Evolutionary conservation across 148 eudicot genomes (phyloP), one percentile per base, ranked within the genome.

Genomic region (Vaccinium corymbosum): DNA sequence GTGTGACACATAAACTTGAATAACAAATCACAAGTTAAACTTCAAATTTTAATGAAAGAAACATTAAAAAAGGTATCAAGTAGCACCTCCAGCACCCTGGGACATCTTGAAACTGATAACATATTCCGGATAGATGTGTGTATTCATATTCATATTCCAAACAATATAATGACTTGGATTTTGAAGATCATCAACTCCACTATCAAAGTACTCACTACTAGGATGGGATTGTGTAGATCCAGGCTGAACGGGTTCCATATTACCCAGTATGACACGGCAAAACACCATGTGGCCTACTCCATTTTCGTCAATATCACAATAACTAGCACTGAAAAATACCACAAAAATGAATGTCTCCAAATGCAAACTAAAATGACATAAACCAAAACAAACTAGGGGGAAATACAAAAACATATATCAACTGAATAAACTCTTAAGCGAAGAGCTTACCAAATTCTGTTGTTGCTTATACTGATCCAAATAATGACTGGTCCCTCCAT

Each of bases 241-340:
- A 22, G 83, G 83, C 48, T 73, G 83, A 82, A 88, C 74, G 61
- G 82, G 86, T 83, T 88, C 90, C 82, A 79, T 35, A 59, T 86
- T 86, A 56, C 90, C 90, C 79, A 88, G 62, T 27, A 88, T 88
- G 70, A 88, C 90, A 61, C 88, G 90, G 78, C 88, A 86, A 57
- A 88, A 86, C 70, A 88, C 83, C 85, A 88, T 72, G 50, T 88
- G 83, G 17, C 74, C 78, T 8, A 84, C 81, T 84, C 88, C 90
- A 72, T 84, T 88, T 86, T 88, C 90, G 77, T 88, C 90, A 88
- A 78, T 59, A 86, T 88, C 88, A 82, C 78, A 86, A 48, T 70
- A 59, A 81, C 52, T 84, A 15, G 88, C 85, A 86, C 90, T 88
- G 88, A 42, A 62, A 55, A 66, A 77, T n/a, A 62, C 12, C 25